These are phyloP conservation scores for Fusarium miscanthi DNA, from an alignment of 2,329 filamentous ascomycete genomes.

Conservation along the genomic window DNA sequence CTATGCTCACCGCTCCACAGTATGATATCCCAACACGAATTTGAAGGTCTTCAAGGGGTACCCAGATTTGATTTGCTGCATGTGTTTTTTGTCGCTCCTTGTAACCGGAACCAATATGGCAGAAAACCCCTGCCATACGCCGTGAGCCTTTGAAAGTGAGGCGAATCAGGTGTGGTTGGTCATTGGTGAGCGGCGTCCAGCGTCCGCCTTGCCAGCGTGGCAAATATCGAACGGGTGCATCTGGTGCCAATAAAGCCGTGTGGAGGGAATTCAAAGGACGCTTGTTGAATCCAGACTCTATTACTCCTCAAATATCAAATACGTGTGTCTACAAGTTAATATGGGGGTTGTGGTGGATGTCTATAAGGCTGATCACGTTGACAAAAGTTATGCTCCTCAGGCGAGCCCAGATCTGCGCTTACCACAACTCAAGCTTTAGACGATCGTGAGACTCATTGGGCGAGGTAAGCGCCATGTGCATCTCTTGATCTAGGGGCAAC, in stretches of 20 bases:
- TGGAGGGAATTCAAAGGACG: conserved; percentile 2
- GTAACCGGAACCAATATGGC: conserved; percentile 37
- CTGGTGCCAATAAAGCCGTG: conserved; percentile 29
- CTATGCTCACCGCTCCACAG: conserved; percentile 44
- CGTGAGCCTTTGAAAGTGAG: conserved; percentile 45
- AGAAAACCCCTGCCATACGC: conserved; percentile 42
- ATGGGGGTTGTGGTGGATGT: conserved; percentile 9
- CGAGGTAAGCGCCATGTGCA: conserved; percentile 35
- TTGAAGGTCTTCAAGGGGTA: conserved; percentile 38
- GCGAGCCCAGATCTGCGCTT: conserved; percentile 39
- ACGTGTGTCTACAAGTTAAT: conserved; percentile 8
- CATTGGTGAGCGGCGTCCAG: conserved; percentile 41
- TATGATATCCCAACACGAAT: conserved; percentile 33
- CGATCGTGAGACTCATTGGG: conserved; percentile 28
- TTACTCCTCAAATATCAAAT: conserved; percentile 19
- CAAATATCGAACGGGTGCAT: conserved; percentile 41
- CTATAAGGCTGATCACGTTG: conserved; percentile 20
- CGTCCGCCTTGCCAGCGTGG: conserved; percentile 47
- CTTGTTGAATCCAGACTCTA: conserved; percentile 10
- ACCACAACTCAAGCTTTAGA: conserved; percentile 31
- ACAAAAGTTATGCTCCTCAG: conserved; percentile 6
- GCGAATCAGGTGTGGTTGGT: conserved; percentile 43
- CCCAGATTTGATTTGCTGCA: conserved; percentile 36
- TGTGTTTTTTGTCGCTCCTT: conserved; percentile 40
- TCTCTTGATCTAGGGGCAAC: conserved; percentile 27